These are phyloP conservation scores for Fusarium veterinarium DNA, from an alignment of 2,329 filamentous ascomycete genomes.

Conservation along the genomic window DNA sequence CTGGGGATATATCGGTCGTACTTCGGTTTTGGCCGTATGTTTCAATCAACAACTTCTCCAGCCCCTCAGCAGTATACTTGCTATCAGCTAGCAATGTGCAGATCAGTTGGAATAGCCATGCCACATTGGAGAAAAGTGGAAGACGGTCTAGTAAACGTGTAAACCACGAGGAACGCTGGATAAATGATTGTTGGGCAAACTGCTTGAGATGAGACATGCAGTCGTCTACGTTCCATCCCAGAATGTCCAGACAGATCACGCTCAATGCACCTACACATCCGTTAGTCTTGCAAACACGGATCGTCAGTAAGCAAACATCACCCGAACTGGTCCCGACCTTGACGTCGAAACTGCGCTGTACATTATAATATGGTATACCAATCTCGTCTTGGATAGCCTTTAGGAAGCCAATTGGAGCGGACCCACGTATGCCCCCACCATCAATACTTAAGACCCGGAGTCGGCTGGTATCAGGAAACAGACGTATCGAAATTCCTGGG, in stretches of 20 bases:
- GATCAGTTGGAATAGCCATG: background rate
- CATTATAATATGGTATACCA: slow-evolving; percentile 17
- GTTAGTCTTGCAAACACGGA: background rate
- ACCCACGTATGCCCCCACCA: slow-evolving; percentile 28
- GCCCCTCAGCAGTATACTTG: slow-evolving; percentile 11
- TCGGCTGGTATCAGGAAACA: slow-evolving; percentile 21
- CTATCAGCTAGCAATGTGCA: slow-evolving; percentile 12
- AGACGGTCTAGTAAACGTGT: background rate
- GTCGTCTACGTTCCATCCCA: slow-evolving; percentile 29
- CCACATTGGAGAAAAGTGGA: slow-evolving; percentile 8
- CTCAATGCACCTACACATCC: slow-evolving; percentile 21
- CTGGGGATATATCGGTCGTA: slow-evolving; percentile 3
- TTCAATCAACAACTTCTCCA: slow-evolving; percentile 9
- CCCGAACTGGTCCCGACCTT: slow-evolving; percentile 33
- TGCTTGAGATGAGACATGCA: slow-evolving; percentile 25
- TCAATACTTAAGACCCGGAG: slow-evolving; percentile 29
- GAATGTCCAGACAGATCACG: slow-evolving; percentile 19
- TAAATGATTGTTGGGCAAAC: slow-evolving; percentile 13
- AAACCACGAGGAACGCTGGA: background rate
- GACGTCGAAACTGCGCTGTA: slow-evolving; percentile 32
- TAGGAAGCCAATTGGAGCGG: slow-evolving; percentile 22
- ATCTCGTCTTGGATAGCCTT: slow-evolving; percentile 27
- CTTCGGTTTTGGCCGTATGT: slow-evolving; percentile 10
- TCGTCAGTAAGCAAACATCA: background rate
- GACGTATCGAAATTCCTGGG: slow-evolving; percentile 1